These are phyloP conservation scores for Hippophae gyantsensis DNA, from an alignment of 306 rosid genomes.

Conservation along the genomic window DNA sequence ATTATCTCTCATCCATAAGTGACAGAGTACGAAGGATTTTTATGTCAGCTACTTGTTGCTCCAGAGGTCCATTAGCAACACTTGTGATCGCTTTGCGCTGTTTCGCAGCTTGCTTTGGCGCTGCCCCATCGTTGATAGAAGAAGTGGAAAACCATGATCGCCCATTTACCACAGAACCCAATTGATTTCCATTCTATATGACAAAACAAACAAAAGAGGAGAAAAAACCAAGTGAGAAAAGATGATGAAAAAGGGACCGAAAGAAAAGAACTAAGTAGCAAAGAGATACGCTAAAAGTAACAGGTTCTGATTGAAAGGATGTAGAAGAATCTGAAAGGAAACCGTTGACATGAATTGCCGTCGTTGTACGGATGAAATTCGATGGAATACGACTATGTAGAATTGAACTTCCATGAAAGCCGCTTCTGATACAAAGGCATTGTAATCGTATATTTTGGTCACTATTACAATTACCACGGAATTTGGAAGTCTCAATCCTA, in stretches of 20 bases:
- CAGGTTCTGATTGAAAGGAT: neutral
- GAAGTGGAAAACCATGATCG: conserved; percentile 29
- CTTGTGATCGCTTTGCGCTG: conserved; percentile 9
- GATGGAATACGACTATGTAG: neutral
- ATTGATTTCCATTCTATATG: neutral
- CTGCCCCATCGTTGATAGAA: conserved; percentile 12
- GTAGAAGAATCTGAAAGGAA: conserved; percentile 29
- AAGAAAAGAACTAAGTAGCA: too few relatives aligned
- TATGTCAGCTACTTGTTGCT: conserved; percentile 26
- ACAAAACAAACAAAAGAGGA: neutral
- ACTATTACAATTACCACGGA: too few relatives aligned
- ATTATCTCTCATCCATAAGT: conserved; percentile 93
- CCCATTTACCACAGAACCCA: conserved; percentile 24
- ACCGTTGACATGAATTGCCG: conserved; percentile 14
- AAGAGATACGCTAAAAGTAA: too few relatives aligned
- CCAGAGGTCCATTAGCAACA: conserved; percentile 17
- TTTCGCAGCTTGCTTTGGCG: conserved; percentile 7
- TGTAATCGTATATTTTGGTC: too few relatives aligned
- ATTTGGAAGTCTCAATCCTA: conserved; percentile 3
- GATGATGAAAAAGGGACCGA: too few relatives aligned
- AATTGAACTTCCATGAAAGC: conserved; percentile 18
- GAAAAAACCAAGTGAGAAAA: too few relatives aligned
- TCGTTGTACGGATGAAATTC: neutral
- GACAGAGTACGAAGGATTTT: conserved; percentile 76
- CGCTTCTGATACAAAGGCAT: neutral